Percentiles rank a stretch among this genome's conserved stretches.
Evolutionary conservation across 768 basidiomycete species (phyloP).

Genomic region (Trametes gibbosa): DNA sequence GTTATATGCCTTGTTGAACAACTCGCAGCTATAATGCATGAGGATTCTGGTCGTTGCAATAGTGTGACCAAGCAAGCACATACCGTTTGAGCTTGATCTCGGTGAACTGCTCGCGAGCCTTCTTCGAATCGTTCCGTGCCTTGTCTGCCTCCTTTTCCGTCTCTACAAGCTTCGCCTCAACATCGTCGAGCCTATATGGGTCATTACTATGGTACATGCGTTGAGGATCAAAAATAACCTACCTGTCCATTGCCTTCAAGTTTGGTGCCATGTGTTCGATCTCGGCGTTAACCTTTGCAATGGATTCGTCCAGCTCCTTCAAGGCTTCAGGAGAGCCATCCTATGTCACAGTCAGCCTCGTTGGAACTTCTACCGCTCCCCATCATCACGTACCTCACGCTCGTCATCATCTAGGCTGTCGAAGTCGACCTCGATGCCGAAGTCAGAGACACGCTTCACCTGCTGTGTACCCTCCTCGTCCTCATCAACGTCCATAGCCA

Average conservation of each 20-base stretch:
- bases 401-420: slow-evolving; percentile 71
- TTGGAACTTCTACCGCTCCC: neutral
- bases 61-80: neutral
- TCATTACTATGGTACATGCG: neutral
- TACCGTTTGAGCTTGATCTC: slow-evolving; percentile 82
- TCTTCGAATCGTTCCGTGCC: slow-evolving; percentile 85
- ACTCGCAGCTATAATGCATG: slow-evolving; percentile 52
- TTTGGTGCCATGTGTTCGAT: slow-evolving; percentile 96
- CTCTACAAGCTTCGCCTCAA: slow-evolving; percentile 78
- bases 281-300: slow-evolving; percentile 68
- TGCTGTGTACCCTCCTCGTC: slow-evolving; percentile 80
- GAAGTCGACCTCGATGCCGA: slow-evolving; percentile 90
- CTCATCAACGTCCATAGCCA: slow-evolving; percentile 90
- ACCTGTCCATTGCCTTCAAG: slow-evolving; percentile 84
- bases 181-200: slow-evolving; percentile 67
- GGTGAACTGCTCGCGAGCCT: slow-evolving; percentile 89
- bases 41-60: neutral
- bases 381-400: slow-evolving; percentile 46
- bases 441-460: slow-evolving; percentile 70
- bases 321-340: slow-evolving; percentile 61
- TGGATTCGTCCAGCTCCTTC: slow-evolving; percentile 71
- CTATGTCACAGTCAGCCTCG: slow-evolving; percentile 30
- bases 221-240: slow-evolving; percentile 43
- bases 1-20: slow-evolving; percentile 95
- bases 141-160: slow-evolving; percentile 93